Evolutionary conservation across 176 grass and related monocot species (phyloP).

Genomic region (Cocos nucifera): DNA sequence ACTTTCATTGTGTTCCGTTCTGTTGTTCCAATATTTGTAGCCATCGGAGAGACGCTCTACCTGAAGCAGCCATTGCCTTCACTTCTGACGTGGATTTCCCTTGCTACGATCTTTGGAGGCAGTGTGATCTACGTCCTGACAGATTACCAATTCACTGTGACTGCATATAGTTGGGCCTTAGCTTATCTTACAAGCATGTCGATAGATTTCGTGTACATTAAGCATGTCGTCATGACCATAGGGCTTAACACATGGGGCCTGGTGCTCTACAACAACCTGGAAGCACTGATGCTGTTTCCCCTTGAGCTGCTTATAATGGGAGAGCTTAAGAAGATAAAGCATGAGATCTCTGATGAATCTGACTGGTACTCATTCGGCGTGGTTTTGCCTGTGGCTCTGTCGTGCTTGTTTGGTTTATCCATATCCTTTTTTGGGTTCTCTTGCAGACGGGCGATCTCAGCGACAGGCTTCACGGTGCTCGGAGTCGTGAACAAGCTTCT

Average conservation of each 20-base stretch:
- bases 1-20: constrained; percentile 84
- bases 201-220: constrained; percentile 82
- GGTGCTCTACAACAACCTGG: constrained; percentile 89
- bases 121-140: constrained; percentile 85
- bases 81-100: constrained; percentile 67
- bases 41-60: constrained; percentile 68
- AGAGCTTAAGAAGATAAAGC: constrained; percentile 55
- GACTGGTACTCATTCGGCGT: constrained; percentile 65
- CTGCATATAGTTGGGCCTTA: constrained; percentile 66
- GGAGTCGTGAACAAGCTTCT: constrained; percentile 81
- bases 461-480: constrained; percentile 70
- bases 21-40: constrained; percentile 70
- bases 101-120: constrained; percentile 68
- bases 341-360: constrained; percentile 43
- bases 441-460: constrained; percentile 69
- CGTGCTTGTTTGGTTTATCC: constrained; percentile 61
- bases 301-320: constrained; percentile 86
- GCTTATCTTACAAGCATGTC: constrained; percentile 77
- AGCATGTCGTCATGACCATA: constrained; percentile 80
- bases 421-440: constrained; percentile 90
- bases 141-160: constrained; percentile 70
- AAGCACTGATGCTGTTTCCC: constrained; percentile 64
- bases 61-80: constrained; percentile 72
- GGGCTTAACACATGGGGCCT: constrained; percentile 85
- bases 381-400: constrained; percentile 63